Base-by-base conservation (phyloP, 805 yeast species). In the Limtongia smithiae region DNA sequence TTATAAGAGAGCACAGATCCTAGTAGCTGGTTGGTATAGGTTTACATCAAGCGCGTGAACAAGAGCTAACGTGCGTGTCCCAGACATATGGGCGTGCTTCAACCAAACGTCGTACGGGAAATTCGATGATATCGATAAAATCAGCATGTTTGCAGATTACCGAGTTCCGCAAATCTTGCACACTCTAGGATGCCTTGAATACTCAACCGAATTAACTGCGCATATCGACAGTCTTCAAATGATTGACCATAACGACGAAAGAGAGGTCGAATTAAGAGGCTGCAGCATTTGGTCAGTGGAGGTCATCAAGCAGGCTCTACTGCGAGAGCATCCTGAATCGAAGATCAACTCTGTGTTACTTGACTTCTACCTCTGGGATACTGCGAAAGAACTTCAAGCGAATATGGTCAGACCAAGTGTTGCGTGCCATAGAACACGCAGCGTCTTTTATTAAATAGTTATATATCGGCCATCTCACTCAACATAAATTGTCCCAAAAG, bases 111-210 rank as follows among this genome's bases (percentile, higher is more conserved):
- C 63, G 6, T 62, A 51, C 32, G 76, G 75, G 6, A 41, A 43
- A n/a, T 72, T 72, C 46, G 33, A 46, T 22, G 76, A 72, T 50
- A 72, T 72, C 37, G 69, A 65, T 46, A 43, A 58, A 18, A 52
- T 72, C 42, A 71, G 75, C 15, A 72, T 72, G 76, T 72, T 72
- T 59, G 76, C 76, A 14, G 76, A 72, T 54, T 72, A 72, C 51
- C 63, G 76, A 14, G 76, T 72, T 8, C 76, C 76, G 1, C 76
- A 72, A 50, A 71, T 72, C 11, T 62, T 72, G 25, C 62, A 64
- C 28, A 54, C 57, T 12, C 60, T 71, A 9, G 70, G 71, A 3
- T 69, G 72, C 39, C 34, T 72, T 20, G 37, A 48, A 27, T 72
- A 72, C 49, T 63, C 71, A 1, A 44, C 48, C 2, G 48, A 34